A percentile compares a stretch with the other conserved stretches of the same genome.
These are phyloP conservation scores for Mycena filopes DNA, from an alignment of 768 basidiomycete genomes.

Conservation along the genomic window DNA sequence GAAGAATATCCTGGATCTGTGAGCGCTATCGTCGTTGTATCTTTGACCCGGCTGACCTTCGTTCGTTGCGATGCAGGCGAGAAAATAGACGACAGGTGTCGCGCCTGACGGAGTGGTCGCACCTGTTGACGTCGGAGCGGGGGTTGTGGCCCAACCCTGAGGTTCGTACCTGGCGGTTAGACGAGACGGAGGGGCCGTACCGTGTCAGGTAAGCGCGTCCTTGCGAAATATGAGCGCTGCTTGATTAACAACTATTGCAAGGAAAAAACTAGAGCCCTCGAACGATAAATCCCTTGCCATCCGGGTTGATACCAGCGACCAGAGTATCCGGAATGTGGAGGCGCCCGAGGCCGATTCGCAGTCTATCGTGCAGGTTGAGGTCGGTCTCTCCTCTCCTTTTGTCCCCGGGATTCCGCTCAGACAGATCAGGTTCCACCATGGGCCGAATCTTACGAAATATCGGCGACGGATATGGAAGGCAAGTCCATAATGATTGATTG, in stretches of 20 bases:
- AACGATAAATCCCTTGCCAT: constrained; percentile 58
- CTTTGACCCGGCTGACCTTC: neutral
- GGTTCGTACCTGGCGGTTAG: constrained; percentile 75
- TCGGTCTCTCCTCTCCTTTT: neutral
- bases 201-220: constrained; percentile 72
- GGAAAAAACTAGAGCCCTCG: constrained; percentile 82
- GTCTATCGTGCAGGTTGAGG: constrained; percentile 62
- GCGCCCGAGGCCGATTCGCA: constrained; percentile 62
- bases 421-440: constrained; percentile 66
- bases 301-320: constrained; percentile 55
- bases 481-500: constrained; percentile 12
- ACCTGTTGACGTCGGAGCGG: constrained; percentile 75
- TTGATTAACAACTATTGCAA: constrained; percentile 42
- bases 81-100: constrained; percentile 81
- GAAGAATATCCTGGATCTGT: constrained; percentile 82
- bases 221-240: too few species aligned
- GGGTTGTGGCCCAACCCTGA: constrained; percentile 81
- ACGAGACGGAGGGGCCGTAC: constrained; percentile 93
- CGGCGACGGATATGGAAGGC: constrained; percentile 73
- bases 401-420: neutral
- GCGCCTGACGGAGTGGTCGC: constrained; percentile 67
- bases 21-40: constrained; percentile 35
- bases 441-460: constrained; percentile 78
- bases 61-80: constrained; percentile 61
- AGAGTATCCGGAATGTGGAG: constrained; percentile 60